Evolutionary conservation across 306 rosid species (phyloP).

Genomic region (Inga oerstediana): DNA sequence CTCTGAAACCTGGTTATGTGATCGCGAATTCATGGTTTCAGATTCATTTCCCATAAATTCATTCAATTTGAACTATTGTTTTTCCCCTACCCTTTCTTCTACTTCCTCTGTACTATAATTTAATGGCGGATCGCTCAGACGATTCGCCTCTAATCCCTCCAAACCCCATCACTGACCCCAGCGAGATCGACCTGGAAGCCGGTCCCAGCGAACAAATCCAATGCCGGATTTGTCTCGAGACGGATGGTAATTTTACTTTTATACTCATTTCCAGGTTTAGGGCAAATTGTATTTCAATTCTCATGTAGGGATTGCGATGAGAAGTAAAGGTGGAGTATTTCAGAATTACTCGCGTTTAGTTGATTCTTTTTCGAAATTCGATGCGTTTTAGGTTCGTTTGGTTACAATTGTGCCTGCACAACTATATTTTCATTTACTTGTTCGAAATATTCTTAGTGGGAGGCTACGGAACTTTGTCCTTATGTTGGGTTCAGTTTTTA

Average conservation of each 20-base stretch:
- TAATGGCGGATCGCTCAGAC: conserved; percentile 81
- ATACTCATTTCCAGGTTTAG: conserved; percentile 32
- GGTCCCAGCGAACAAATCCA: conserved; percentile 97
- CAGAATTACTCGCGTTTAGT: background rate
- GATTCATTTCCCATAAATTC: conserved; percentile 5
- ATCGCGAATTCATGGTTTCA: conserved; percentile 23
- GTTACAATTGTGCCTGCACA: background rate
- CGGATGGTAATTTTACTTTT: conserved; percentile 66
- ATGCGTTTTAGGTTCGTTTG: background rate
- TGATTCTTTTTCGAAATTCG: background rate
- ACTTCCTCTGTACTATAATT: conserved; percentile 37
- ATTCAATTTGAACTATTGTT: conserved; percentile 2
- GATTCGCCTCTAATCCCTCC: conserved; percentile 83
- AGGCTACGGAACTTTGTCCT: too few relatives aligned
- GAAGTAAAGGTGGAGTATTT: background rate
- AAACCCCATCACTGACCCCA: conserved; percentile 51
- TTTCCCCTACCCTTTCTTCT: background rate
- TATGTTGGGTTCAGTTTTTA: background rate
- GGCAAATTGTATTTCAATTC: conserved; percentile 17
- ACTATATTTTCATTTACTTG: background rate
- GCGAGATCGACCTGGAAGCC: conserved; percentile 96
- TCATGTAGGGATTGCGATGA: background rate
- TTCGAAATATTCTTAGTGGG: background rate
- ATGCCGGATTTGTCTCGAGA: conserved; percentile 98
- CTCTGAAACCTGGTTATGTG: conserved; percentile 28